A percentile compares a stretch with the other conserved stretches of the same genome.
These are phyloP conservation scores for Trichocladium antarcticum DNA, from an alignment of 495 filamentous ascomycete species.

Conservation along the genomic window DNA sequence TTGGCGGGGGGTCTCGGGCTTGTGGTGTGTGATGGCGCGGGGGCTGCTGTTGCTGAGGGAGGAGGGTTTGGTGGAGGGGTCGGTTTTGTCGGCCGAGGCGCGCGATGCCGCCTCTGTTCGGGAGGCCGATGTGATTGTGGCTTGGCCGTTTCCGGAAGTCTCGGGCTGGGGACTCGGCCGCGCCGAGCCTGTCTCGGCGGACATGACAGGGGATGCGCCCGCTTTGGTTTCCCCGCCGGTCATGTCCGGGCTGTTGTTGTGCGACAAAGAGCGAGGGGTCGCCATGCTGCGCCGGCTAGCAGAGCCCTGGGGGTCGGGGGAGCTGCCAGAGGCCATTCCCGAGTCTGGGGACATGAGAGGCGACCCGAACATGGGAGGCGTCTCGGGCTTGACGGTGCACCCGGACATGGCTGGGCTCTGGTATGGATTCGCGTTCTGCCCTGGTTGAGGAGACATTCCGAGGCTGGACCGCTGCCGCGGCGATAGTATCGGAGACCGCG, in stretches of 20 bases:
- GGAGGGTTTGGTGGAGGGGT: slow-evolving; percentile 8
- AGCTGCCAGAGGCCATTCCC: neutral
- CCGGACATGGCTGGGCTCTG: slow-evolving; percentile 1
- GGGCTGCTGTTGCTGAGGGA: slow-evolving; percentile 8
- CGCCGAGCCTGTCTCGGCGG: neutral
- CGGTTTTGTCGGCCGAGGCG: neutral
- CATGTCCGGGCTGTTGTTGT: slow-evolving; percentile 12
- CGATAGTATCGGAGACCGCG: neutral
- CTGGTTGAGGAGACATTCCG: neutral
- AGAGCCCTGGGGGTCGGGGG: neutral
- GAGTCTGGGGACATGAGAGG: slow-evolving; percentile 11
- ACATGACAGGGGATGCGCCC: neutral
- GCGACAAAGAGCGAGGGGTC: neutral
- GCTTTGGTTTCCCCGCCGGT: neutral
- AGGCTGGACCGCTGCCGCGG: neutral
- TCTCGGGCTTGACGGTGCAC: neutral
- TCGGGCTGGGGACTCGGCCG: neutral
- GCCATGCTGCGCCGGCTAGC: neutral
- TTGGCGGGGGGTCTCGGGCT: neutral
- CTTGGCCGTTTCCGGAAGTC: neutral
- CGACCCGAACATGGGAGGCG: slow-evolving; percentile 4
- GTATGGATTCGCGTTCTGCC: neutral
- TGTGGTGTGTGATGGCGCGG: neutral
- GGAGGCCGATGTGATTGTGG: neutral
- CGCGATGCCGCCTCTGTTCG: neutral